Conservation (phyloP, 176 grass and related monocot species). For the Urochloa ruziziensis region DNA sequence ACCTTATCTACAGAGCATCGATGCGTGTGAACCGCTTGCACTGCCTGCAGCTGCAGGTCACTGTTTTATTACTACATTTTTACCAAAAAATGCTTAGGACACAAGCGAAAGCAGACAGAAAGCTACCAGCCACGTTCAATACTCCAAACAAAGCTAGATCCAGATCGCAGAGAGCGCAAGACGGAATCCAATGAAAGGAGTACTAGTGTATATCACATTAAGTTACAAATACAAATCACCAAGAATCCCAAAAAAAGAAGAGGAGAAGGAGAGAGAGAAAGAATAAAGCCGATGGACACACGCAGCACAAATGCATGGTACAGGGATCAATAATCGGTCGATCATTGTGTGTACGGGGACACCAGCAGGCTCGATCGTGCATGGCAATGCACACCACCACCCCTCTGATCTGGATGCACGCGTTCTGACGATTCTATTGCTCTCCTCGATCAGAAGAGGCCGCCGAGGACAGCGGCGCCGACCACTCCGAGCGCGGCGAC, state of each 20-base stretch:
- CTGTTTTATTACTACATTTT: background rate
- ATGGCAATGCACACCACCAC: slow-evolving; percentile 7
- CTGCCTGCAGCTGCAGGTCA: background rate
- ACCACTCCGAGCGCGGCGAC: slow-evolving; percentile 14
- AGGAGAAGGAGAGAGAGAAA: background rate
- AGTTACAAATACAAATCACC: slow-evolving; percentile 39
- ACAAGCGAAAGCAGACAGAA: background rate
- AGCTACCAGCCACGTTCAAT: background rate
- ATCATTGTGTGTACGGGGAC: slow-evolving; percentile 6
- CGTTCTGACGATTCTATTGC: background rate
- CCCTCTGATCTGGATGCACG: background rate
- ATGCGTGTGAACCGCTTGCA: background rate
- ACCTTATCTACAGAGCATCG: background rate
- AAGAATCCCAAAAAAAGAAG: background rate
- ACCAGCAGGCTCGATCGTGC: slow-evolving; percentile 21
- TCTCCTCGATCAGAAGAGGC: slow-evolving; percentile 7
- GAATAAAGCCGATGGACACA: slow-evolving; percentile 44
- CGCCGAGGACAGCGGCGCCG: background rate
- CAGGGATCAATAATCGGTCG: slow-evolving; percentile 7
- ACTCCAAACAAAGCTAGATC: background rate
- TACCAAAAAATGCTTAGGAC: slow-evolving; percentile 2
- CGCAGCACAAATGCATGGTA: slow-evolving; percentile 34
- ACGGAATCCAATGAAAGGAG: background rate
- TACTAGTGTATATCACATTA: slow-evolving; percentile 45
- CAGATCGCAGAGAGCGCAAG: background rate